A percentile compares a stretch with the other conserved stretches of the same genome.
These are phyloP conservation scores for Spiromastix sp. DNA, from an alignment of 2,329 filamentous ascomycete genomes.

Conservation along the genomic window DNA sequence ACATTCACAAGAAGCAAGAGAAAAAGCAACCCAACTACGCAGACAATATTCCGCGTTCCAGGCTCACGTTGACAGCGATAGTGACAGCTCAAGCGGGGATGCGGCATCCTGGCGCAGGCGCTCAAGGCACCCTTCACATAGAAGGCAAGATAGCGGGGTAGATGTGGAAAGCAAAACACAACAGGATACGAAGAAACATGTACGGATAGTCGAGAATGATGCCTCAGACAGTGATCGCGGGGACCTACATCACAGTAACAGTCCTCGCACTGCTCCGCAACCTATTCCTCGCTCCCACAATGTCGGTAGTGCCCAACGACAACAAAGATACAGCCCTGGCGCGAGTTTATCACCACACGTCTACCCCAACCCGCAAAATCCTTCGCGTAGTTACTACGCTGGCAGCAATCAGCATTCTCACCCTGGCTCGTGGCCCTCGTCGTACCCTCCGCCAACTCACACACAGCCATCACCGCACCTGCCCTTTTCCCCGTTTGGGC, in stretches of 20 bases:
- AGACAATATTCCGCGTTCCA: constrained; percentile 25
- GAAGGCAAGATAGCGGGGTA: neutral
- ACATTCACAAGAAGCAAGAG: constrained; percentile 27
- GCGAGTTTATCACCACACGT: neutral
- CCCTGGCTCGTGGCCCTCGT: neutral
- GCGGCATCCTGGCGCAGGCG: constrained; percentile 9
- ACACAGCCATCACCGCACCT: neutral
- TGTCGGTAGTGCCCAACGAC: neutral
- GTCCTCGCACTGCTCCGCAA: neutral
- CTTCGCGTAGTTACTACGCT: constrained; percentile 2
- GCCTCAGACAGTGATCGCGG: constrained; percentile 5
- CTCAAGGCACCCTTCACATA: neutral
- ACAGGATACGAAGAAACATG: no score
- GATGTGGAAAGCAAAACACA: no score
- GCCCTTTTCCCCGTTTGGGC: neutral
- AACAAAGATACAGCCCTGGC: neutral
- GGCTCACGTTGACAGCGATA: constrained; percentile 27
- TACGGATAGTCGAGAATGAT: neutral
- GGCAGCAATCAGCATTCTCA: neutral
- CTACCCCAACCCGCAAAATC: neutral
- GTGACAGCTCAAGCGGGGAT: constrained; percentile 16
- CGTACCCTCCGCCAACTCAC: constrained; percentile 1
- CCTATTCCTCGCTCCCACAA: neutral
- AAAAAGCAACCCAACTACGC: constrained; percentile 20
- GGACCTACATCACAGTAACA: constrained; percentile 9